phyloP scores from a whole-genome alignment of 78 protist species.

The Pigoraptor vietnamica region DNA sequence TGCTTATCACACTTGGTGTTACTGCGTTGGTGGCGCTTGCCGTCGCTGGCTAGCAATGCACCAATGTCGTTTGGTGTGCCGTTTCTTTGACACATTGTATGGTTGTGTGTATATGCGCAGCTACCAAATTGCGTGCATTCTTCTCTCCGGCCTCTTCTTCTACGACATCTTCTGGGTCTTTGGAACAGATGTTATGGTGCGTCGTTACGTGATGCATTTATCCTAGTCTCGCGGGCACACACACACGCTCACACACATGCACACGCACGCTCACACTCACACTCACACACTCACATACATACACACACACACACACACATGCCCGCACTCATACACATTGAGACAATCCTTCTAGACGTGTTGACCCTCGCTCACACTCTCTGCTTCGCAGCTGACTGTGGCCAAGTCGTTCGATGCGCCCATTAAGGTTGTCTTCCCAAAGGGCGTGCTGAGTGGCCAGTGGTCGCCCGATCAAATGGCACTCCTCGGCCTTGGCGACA shows the following conservation, averaged over 20 bases:
- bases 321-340: neutral
- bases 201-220: slow-evolving; percentile 5
- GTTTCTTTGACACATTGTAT: neutral
- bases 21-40: neutral
- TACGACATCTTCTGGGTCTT: slow-evolving; percentile 95
- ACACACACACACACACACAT: neutral
- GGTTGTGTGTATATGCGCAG: neutral
- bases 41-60: too few relatives aligned
- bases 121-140: slow-evolving; percentile 28
- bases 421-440: slow-evolving; percentile 70
- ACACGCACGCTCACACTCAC: neutral
- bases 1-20: too few relatives aligned
- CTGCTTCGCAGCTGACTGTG: slow-evolving; percentile 39
- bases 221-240: neutral
- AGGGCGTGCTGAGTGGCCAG: slow-evolving; percentile 42
- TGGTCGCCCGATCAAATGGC: slow-evolving; percentile 47
- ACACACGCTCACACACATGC: neutral
- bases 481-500: slow-evolving; percentile 95
- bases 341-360: neutral
- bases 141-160: slow-evolving; percentile 80
- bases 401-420: slow-evolving; percentile 90
- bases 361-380: neutral
- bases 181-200: slow-evolving; percentile 42
- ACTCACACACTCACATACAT: neutral
- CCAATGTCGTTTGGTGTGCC: too few relatives aligned